Percentiles rank a stretch among this genome's conserved stretches.
Conservation (phyloP, 495 filamentous ascomycete species). For the Glonium stellatum region DNA sequence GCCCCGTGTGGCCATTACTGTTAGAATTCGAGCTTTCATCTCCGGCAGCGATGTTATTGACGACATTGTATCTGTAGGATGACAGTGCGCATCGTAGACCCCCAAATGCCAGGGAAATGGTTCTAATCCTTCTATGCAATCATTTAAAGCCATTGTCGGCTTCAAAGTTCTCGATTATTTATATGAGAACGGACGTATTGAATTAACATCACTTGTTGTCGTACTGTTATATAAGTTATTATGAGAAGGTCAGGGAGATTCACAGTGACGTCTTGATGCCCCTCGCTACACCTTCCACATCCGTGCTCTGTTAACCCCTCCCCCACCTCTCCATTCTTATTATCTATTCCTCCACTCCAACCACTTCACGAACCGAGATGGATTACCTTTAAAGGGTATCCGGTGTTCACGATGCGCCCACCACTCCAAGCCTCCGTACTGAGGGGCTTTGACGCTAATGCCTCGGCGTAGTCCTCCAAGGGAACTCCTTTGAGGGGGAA, state of each 20-base stretch:
- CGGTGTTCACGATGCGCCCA: background rate
- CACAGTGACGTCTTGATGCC: background rate
- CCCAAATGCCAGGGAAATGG: slow-evolving; percentile 79
- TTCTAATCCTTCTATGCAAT: slow-evolving; percentile 2
- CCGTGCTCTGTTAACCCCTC: background rate
- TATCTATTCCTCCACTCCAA: background rate
- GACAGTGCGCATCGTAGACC: slow-evolving; percentile 89
- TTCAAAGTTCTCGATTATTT: too few relatives aligned
- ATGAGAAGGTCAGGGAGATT: background rate
- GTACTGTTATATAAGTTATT: too few relatives aligned
- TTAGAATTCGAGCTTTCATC: slow-evolving; percentile 73
- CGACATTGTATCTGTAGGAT: slow-evolving; percentile 93
- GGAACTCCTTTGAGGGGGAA: too few relatives aligned
- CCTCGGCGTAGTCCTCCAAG: too few relatives aligned
- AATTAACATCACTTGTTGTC: too few relatives aligned
- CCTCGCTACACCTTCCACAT: background rate
- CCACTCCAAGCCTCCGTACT: too few relatives aligned
- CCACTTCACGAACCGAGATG: background rate
- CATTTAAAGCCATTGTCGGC: background rate
- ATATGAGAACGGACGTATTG: too few relatives aligned
- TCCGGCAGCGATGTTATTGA: slow-evolving; percentile 56
- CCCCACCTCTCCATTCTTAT: background rate
- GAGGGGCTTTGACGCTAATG: too few relatives aligned
- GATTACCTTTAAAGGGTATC: background rate
- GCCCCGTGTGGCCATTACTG: slow-evolving; percentile 80